Evolutionary conservation across 164 flowering plant species (phyloP), one percentile per base, ranked within the genome.

Genomic region (Cinnamomum chago): DNA sequence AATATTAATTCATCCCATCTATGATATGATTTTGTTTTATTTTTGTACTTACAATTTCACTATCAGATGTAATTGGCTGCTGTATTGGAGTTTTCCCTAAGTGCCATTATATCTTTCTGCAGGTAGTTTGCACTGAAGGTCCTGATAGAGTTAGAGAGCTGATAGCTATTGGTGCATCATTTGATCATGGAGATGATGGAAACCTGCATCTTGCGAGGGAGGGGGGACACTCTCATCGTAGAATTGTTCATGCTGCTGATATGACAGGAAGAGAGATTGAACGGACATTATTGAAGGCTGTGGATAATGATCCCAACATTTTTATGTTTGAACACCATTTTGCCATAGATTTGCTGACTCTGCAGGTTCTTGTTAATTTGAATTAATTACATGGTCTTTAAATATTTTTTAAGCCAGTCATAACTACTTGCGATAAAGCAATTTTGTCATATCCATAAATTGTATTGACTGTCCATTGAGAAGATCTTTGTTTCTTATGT

Each of bases 121-220:
- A 95, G 99, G 97, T 95, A 78, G 99, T 95, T 25, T 95, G 99
- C 76, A 89, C 98, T 18, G 99, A 95, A 88, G 99, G 99, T 40
- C 98, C 99, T 69, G 97, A 90, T 35, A 88, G 98, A 81, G 90
- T 95, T 12, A 86, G 88, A 76, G 99, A 95, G 81, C 78, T 95
- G 77, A 92, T 95, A 62, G 95, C 95, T 7, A 88, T 93, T 84
- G 99, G 99, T 64, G 99, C 98, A 78, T 94, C 95, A 71, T 95
- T 95, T 90, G 99, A 95, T 85, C 96, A 91, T 74, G 95, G 97
- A 28, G 97, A 95, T 75, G 99, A 95, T 82, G 99, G 98, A 25
- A 93, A 93, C 77, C 81, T 95, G 85, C 99, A 95, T 82, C 86
- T 95, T 40, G 97, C 97, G 18, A 87, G 97, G 78, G 99, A 95